Base-by-base conservation (phyloP, 2,329 filamentous ascomycete species). In the Phialophora expanda region DNA sequence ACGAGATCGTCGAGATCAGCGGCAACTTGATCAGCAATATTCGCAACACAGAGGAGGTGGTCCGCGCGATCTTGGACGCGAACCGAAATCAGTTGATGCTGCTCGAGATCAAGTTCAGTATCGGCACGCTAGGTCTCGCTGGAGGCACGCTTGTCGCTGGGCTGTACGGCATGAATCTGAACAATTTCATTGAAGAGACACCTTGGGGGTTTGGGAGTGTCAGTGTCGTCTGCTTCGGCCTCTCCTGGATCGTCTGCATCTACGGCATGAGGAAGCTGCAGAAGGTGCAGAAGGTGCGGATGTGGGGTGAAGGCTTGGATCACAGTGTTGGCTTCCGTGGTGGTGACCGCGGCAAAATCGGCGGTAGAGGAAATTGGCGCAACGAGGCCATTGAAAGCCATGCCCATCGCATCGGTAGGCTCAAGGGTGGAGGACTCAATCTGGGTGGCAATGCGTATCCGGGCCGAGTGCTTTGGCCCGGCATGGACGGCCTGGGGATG, bases 111-210 rank as follows among this genome's bases (percentile, higher is more conserved):
- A 97, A 96, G 76, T 97, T 98, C 81, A 95, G 91, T 75, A 93
- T 99, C 66, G 92, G 93, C 64, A 98, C 95, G 0, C 86, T 99
- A 4, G 93, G 93, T n/a, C 87, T 98, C 56, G 94, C 92, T 62
- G 92, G 93, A 76, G 95, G 95, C 62, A 97, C 95, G 57, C 96
- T 98, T 76, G 86, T 97, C 73, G 96, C 95, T 8, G 93, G 93
- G n/a, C 87, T 99, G n/a, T 99, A 98, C 84, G 95, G 95, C 73
- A 98, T 98, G 93, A 99, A 99, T 81, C 83, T 99, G 70, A 96
- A 97, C 76, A 98, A 98, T 79, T 98, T 97, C 78, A 92, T 98
- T 73, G 95, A 99, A 81, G 94, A 98, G 76, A 93, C 91, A 1
- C 87, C 92, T 78, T 86, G 92, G 78, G 95, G 94, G 11, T 98